phyloP scores from a whole-genome alignment of 768 basidiomycete species.

The Chiua virens region DNA sequence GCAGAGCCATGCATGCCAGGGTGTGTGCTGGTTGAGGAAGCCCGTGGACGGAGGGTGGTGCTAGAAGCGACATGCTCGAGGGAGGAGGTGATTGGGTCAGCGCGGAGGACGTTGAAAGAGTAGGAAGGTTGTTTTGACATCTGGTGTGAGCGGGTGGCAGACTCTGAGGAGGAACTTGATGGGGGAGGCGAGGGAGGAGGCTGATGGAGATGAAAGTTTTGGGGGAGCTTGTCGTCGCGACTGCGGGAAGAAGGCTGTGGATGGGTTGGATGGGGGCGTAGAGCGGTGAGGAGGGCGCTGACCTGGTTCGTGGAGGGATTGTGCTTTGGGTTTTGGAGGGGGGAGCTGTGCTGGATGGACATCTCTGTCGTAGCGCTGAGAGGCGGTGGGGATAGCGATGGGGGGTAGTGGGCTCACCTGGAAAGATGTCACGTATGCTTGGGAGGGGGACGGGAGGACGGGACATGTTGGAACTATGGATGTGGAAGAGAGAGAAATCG shows the following conservation, averaged over 20 bases:
- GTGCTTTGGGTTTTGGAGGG: neutral
- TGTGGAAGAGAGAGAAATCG: neutral
- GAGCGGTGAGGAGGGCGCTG: slow-evolving; percentile 2
- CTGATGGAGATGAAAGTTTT: slow-evolving; percentile 11
- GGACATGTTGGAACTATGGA: slow-evolving; percentile 17
- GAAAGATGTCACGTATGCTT: slow-evolving; percentile 57
- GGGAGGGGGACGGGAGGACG: slow-evolving; percentile 39
- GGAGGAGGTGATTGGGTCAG: slow-evolving; percentile 41
- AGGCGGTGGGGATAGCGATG: neutral
- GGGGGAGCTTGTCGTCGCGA: neutral
- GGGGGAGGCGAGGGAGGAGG: slow-evolving; percentile 25
- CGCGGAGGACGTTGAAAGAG: slow-evolving; percentile 47
- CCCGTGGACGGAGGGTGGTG: slow-evolving; percentile 37
- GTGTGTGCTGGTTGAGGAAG: slow-evolving; percentile 10
- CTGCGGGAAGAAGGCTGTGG: slow-evolving; percentile 4
- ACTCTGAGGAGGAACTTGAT: slow-evolving; percentile 30
- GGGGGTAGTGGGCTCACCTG: slow-evolving; percentile 35
- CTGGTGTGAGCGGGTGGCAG: slow-evolving; percentile 18
- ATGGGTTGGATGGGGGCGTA: neutral
- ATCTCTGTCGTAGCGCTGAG: slow-evolving; percentile 12
- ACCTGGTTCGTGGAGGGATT: neutral
- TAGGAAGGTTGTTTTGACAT: slow-evolving; percentile 22
- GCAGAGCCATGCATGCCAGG: slow-evolving; percentile 34
- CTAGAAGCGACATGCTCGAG: slow-evolving; percentile 46
- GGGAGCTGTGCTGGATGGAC: slow-evolving; percentile 7